These are phyloP conservation scores for Populus tomentosa DNA, from an alignment of 441 rosid genomes.

Conservation along the genomic window DNA sequence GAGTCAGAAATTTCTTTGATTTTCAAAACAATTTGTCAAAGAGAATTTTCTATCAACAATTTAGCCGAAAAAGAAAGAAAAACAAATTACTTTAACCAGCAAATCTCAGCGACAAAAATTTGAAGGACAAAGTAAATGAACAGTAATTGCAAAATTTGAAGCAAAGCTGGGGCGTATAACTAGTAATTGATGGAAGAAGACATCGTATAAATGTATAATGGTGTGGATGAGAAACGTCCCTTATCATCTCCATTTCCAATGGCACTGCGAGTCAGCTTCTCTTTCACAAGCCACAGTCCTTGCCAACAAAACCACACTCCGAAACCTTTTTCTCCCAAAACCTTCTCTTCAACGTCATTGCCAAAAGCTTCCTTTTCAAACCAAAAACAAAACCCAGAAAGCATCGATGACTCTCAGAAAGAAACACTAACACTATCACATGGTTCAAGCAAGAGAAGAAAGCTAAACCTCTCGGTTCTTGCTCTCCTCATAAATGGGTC, in stretches of 20 bases:
- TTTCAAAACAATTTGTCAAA: too few species aligned
- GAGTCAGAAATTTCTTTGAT: too few species aligned
- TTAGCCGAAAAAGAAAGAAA: background rate
- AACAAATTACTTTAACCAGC: background rate
- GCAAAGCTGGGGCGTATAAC: too few species aligned
- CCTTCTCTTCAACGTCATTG: background rate
- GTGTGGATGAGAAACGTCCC: background rate
- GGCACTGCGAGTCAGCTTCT: constrained; percentile 1
- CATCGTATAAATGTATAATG: too few species aligned
- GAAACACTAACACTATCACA: constrained; percentile 7
- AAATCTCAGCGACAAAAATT: background rate
- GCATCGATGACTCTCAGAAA: background rate
- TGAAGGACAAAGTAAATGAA: background rate
- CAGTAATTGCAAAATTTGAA: too few species aligned
- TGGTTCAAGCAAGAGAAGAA: constrained; percentile 44
- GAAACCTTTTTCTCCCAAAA: background rate
- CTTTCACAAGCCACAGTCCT: background rate
- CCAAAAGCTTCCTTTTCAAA: constrained; percentile 13
- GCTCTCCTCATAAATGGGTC: constrained; percentile 42
- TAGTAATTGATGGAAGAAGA: too few species aligned
- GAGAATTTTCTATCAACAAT: too few species aligned
- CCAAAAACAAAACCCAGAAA: background rate
- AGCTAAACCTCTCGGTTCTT: constrained; percentile 43
- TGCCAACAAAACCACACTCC: background rate
- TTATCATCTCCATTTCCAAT: background rate